Evolutionary conservation across 2,329 filamentous ascomycete species (phyloP).

Genomic region (Coniochaeta pulveracea): DNA sequence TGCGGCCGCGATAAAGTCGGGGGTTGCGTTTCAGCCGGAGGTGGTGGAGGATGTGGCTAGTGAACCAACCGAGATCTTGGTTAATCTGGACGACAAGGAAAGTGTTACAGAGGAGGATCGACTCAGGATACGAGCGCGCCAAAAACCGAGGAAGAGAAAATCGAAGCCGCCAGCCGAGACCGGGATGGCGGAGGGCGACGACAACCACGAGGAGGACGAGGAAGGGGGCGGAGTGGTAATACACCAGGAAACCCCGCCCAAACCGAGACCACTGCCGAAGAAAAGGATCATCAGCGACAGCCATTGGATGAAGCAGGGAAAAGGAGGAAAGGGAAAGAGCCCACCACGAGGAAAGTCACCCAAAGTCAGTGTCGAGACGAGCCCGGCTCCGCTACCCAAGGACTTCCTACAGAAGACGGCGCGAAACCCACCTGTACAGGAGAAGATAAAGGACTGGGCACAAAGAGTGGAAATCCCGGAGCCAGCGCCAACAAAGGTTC

Average conservation of each 20-base stretch:
- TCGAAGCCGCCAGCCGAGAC: conserved; percentile 17
- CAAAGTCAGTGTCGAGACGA: conserved; percentile 18
- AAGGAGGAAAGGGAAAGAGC: conserved; percentile 32
- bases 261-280: conserved; percentile 56
- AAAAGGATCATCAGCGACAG: conserved; percentile 91
- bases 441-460: conserved; percentile 53
- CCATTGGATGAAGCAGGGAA: conserved; percentile 62
- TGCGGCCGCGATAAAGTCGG: conserved; percentile 45
- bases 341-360: conserved; percentile 21
- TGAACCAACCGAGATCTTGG: conserved; percentile 50
- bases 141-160: conserved; percentile 28
- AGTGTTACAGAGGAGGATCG: conserved; percentile 52
- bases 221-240: conserved; percentile 13
- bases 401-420: conserved; percentile 43
- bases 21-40: conserved; percentile 34
- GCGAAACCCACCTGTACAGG: conserved; percentile 42
- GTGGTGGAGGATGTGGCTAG: conserved; percentile 39
- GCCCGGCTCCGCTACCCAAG: conserved; percentile 37
- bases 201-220: conserved; percentile 13
- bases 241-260: conserved; percentile 17
- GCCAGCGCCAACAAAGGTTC: conserved; percentile 18
- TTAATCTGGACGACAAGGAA: conserved; percentile 41
- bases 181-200: conserved; percentile 8
- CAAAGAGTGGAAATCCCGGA: conserved; percentile 39
- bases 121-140: conserved; percentile 41